phyloP scores from a whole-genome alignment of 164 flowering plant genomes.

The Euptelea pleiosperma region DNA sequence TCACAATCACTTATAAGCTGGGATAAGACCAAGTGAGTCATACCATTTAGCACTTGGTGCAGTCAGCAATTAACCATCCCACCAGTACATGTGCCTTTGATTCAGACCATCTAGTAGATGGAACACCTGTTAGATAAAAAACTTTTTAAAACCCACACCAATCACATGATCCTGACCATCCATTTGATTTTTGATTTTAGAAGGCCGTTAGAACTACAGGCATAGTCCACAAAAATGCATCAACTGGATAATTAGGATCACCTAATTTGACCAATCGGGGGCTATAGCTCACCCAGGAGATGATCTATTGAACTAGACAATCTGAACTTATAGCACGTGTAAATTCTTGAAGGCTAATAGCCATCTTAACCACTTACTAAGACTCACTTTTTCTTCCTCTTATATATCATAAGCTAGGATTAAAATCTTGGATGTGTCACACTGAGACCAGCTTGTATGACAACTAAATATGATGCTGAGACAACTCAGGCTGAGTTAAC shows the following conservation, averaged over 20 bases:
- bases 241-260: not conserved
- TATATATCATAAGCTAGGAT: conserved; percentile 1
- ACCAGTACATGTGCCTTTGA: not conserved
- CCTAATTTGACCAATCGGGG: not conserved
- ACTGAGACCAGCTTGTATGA: too few species aligned
- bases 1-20: conserved; percentile 9
- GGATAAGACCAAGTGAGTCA: not conserved
- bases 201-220: not conserved
- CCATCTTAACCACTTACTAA: not conserved
- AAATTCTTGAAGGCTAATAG: not conserved
- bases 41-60: not conserved
- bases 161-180: conserved; percentile 7
- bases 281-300: not conserved
- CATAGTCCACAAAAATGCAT: not conserved
- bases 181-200: not conserved
- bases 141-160: not conserved
- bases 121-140: not conserved
- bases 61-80: not conserved
- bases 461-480: not conserved
- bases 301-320: not conserved
- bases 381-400: too few species aligned
- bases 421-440: too few species aligned
- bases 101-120: too few species aligned
- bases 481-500: not conserved
- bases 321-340: not conserved